Percentiles rank a stretch among this genome's conserved stretches.
These are phyloP conservation scores for Isabelozyma rhagii DNA, from an alignment of 805 yeast genomes.

Conservation along the genomic window DNA sequence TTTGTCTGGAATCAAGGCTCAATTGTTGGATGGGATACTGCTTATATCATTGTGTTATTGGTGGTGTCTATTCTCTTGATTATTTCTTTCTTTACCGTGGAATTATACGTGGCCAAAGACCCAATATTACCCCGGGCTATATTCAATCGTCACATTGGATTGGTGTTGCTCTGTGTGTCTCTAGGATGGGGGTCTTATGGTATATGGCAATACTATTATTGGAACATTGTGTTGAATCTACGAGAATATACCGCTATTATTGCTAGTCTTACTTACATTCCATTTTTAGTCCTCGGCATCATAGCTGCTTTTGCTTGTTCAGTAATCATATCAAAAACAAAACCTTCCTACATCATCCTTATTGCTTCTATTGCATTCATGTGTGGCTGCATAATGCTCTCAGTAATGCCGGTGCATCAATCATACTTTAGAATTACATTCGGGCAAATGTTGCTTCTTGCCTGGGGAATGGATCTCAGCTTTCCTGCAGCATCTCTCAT, in stretches of 20 bases:
- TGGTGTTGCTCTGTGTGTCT: slow-evolving; percentile 49
- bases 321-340: slow-evolving; percentile 39
- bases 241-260: slow-evolving; percentile 40
- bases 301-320: slow-evolving; percentile 55
- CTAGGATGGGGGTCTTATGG: slow-evolving; percentile 82
- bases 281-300: slow-evolving; percentile 51
- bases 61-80: slow-evolving; percentile 46
- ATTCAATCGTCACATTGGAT: slow-evolving; percentile 41
- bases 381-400: slow-evolving; percentile 51
- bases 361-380: slow-evolving; percentile 53
- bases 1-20: slow-evolving; percentile 79
- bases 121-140: slow-evolving; percentile 57
- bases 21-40: slow-evolving; percentile 59
- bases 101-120: slow-evolving; percentile 38
- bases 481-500: slow-evolving; percentile 73
- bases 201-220: slow-evolving; percentile 64
- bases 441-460: slow-evolving; percentile 52
- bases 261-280: slow-evolving; percentile 40
- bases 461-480: slow-evolving; percentile 77
- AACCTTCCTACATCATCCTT: slow-evolving; percentile 50
- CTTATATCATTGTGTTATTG: slow-evolving; percentile 57
- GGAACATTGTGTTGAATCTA: slow-evolving; percentile 48
- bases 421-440: slow-evolving; percentile 57
- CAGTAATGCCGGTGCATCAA: slow-evolving; percentile 57
- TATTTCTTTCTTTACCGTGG: slow-evolving; percentile 45